Evolutionary conservation across 2,329 filamentous ascomycete species (phyloP).

Genomic region (Alternaria sp.): DNA sequence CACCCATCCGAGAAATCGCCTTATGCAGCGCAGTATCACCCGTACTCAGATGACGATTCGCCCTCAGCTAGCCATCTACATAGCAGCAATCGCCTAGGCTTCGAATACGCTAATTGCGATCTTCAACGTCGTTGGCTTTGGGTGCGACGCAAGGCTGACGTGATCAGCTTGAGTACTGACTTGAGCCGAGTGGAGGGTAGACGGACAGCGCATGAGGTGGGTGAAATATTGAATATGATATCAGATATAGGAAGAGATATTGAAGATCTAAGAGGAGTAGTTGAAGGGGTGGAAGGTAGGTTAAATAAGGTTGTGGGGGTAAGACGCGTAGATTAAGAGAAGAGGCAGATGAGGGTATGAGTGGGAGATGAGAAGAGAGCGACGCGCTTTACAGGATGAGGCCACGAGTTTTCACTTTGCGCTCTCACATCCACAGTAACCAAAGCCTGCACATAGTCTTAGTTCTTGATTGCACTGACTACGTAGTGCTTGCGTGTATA

Average conservation of each 20-base stretch:
- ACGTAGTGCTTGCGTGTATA: not conserved
- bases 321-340: slow-evolving; percentile 27
- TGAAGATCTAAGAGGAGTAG: slow-evolving; percentile 22
- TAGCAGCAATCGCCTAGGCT: slow-evolving; percentile 36
- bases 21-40: slow-evolving; percentile 3
- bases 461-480: not conserved
- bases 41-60: slow-evolving; percentile 28
- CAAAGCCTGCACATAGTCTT: not conserved
- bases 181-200: slow-evolving; percentile 52
- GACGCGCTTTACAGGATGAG: not conserved
- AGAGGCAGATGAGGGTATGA: not conserved
- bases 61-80: slow-evolving; percentile 14
- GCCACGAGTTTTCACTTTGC: not conserved
- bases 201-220: slow-evolving; percentile 46
- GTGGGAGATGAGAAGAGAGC: not conserved
- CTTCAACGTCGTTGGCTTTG: slow-evolving; percentile 49
- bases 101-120: slow-evolving; percentile 47
- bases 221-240: slow-evolving; percentile 29
- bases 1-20: slow-evolving; percentile 14
- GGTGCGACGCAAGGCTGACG: slow-evolving; percentile 50
- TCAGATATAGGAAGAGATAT: slow-evolving; percentile 32
- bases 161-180: slow-evolving; percentile 46
- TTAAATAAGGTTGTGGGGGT: slow-evolving; percentile 35
- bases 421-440: not conserved
- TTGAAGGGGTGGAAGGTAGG: slow-evolving; percentile 26